Evolutionary conservation across 108 stramenopile species (phyloP).

Genomic region (Nitzschia inconspicua): DNA sequence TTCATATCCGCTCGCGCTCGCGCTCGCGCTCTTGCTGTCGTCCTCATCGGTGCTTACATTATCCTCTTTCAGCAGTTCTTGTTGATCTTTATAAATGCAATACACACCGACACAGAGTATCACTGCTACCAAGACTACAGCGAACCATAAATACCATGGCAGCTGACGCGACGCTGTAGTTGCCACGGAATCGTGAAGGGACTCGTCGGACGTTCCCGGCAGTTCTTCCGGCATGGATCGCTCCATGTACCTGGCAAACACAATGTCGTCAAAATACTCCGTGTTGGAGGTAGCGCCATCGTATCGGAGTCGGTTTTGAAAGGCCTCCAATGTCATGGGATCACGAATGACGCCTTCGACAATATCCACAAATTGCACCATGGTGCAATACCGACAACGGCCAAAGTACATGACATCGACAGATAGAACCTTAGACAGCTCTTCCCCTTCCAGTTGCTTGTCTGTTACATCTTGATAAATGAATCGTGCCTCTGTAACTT

Average conservation of each 20-base stretch:
- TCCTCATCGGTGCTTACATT: too few relatives aligned
- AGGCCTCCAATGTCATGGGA: background rate
- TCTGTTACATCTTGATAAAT: slow-evolving; percentile 16
- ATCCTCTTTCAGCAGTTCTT: slow-evolving; percentile 1
- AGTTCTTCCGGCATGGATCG: slow-evolving; percentile 9
- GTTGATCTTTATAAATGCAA: background rate
- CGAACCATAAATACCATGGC: slow-evolving; percentile 33
- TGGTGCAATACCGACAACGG: slow-evolving; percentile 18
- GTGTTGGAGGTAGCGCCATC: too few relatives aligned
- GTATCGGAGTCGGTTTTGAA: too few relatives aligned
- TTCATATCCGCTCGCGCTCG: too few relatives aligned
- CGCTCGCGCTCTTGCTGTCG: slow-evolving; percentile 12
- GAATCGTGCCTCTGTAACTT: slow-evolving; percentile 14
- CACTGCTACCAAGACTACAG: background rate
- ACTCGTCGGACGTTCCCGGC: slow-evolving; percentile 9
- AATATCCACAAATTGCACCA: slow-evolving; percentile 4
- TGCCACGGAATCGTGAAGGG: slow-evolving; percentile 11
- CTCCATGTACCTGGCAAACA: too few relatives aligned
- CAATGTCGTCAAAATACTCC: background rate
- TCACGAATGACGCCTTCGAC: slow-evolving; percentile 5
- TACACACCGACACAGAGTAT: background rate
- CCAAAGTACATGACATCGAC: slow-evolving; percentile 18
- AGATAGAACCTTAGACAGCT: background rate
- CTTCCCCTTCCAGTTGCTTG: background rate
- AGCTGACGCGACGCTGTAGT: background rate